Percentiles rank a stretch among this genome's conserved stretches.
Conservation (phyloP, 192 early-diverging fungal genomes). For the Coemansia sp. region DNA sequence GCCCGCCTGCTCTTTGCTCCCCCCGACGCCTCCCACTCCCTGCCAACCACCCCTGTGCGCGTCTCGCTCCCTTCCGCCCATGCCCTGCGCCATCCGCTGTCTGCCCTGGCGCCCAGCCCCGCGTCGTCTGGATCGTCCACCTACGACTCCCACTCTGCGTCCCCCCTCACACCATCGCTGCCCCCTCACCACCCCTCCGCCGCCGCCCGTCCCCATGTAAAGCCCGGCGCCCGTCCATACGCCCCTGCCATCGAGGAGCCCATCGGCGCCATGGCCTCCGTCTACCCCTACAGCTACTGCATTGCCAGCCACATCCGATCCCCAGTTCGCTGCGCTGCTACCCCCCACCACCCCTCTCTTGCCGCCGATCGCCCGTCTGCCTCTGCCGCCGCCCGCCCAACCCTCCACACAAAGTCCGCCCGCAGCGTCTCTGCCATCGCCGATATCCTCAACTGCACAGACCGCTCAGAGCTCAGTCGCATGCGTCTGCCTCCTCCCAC, state of each 20-base stretch:
- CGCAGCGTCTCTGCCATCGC: constrained; percentile 55
- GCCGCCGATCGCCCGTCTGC: constrained; percentile 10
- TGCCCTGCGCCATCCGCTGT: not conserved
- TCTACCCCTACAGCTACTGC: constrained; percentile 53
- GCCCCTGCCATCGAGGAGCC: constrained; percentile 44
- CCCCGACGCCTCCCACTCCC: constrained; percentile 43
- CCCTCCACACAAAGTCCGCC: constrained; percentile 43
- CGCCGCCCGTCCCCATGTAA: constrained; percentile 16
- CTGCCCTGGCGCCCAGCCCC: constrained; percentile 13
- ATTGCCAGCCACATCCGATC: constrained; percentile 53
- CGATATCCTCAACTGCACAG: constrained; percentile 55
- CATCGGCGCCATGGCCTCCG: constrained; percentile 44
- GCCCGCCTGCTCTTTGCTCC: constrained; percentile 34
- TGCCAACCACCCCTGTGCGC: constrained; percentile 48
- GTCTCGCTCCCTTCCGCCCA: constrained; percentile 11
- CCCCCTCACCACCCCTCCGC: constrained; percentile 25
- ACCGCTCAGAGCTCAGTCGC: constrained; percentile 53
- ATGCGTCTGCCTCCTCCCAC: constrained; percentile 53
- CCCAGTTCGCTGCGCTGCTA: constrained; percentile 24
- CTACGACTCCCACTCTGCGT: constrained; percentile 7
- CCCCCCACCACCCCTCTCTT: constrained; percentile 9
- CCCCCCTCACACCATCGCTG: constrained; percentile 20
- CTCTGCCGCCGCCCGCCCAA: constrained; percentile 15
- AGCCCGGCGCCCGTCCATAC: constrained; percentile 19
- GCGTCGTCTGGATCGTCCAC: constrained; percentile 24